A percentile compares a stretch with the other conserved stretches of the same genome.
These are phyloP conservation scores for Ogataea hybrid DNA, from an alignment of 1,139 yeast genomes.

Conservation along the genomic window DNA sequence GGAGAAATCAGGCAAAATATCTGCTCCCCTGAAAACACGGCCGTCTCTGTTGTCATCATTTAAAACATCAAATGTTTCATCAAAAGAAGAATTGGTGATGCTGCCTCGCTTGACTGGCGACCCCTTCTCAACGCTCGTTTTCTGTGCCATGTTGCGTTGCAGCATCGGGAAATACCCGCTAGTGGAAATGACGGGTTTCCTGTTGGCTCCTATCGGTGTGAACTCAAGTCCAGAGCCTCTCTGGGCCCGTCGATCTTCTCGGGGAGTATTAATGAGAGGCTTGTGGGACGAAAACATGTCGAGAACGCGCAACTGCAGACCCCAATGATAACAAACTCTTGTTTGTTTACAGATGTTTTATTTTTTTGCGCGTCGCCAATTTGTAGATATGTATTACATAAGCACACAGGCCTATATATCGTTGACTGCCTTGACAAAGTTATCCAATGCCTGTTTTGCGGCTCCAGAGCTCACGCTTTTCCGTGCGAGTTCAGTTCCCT, in stretches of 20 bases:
- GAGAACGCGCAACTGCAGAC: conserved; percentile 1
- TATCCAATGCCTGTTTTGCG: conserved; percentile 59
- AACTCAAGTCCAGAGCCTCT: conserved; percentile 28
- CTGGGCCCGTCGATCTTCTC: conserved; percentile 10
- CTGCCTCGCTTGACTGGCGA: conserved; percentile 13
- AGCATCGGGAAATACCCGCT: conserved; percentile 17
- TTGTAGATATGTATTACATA: background rate
- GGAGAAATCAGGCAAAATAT: conserved; percentile 30
- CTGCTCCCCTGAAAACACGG: conserved; percentile 23
- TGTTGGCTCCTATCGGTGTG: conserved; percentile 41
- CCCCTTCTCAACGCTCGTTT: conserved; percentile 13
- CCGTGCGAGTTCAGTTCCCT: conserved; percentile 76
- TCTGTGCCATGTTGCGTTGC: conserved; percentile 17
- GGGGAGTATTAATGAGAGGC: conserved; percentile 20
- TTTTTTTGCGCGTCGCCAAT: conserved; percentile 9
- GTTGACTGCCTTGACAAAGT: conserved; percentile 49
- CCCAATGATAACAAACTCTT: conserved; percentile 5
- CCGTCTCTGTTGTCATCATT: conserved; percentile 12
- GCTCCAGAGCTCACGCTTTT: conserved; percentile 62
- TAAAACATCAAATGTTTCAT: conserved; percentile 31
- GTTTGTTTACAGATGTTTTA: conserved; percentile 8
- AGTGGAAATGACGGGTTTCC: conserved; percentile 5
- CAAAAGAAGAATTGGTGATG: conserved; percentile 33
- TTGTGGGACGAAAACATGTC: conserved; percentile 22
- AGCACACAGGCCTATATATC: conserved; percentile 3